A percentile compares a stretch with the other conserved stretches of the same genome.
Evolutionary conservation across 176 grass and related monocot species (phyloP).

Genomic region (Luzula sylvatica): DNA sequence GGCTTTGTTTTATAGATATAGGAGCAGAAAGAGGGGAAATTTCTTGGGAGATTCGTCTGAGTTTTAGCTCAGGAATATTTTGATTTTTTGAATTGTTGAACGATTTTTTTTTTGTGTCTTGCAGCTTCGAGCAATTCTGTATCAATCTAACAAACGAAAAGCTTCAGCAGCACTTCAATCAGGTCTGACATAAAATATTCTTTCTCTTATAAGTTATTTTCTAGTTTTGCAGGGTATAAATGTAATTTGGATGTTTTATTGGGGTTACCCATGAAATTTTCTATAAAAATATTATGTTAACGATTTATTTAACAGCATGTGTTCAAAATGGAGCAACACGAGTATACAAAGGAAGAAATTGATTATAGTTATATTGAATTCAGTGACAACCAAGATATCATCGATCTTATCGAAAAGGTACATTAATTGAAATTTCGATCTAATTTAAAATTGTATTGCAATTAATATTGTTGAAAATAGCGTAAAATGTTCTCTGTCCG

Average conservation of each 20-base stretch:
- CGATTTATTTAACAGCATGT: constrained; percentile 64
- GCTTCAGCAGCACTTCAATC: constrained; percentile 98
- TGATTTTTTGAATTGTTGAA: constrained; percentile 10
- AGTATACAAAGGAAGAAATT: constrained; percentile 98
- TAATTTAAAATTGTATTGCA: constrained; percentile 3
- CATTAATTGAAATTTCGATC: constrained; percentile 14
- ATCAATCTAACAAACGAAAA: constrained; percentile 99
- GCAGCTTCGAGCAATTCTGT: constrained; percentile 98
- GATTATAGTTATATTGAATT: constrained; percentile 99
- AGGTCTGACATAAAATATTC: too few species aligned
- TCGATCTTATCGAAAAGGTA: constrained; percentile 99
- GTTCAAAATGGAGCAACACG: constrained; percentile 99
- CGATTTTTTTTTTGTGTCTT: constrained; percentile 19
- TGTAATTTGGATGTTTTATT: neutral
- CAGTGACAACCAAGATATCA: constrained; percentile 88
- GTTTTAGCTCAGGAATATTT: neutral
- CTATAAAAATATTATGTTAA: neutral
- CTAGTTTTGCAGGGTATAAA: too few species aligned
- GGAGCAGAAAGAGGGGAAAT: neutral
- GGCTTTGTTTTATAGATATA: constrained; percentile 83
- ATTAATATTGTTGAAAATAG: constrained; percentile 10
- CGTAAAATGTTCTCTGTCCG: neutral
- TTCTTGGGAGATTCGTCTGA: neutral
- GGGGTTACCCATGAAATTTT: neutral
- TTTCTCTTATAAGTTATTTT: too few species aligned